phyloP scores from a whole-genome alignment of 257 asterid genomes.

The Salvia rosmarinus region DNA sequence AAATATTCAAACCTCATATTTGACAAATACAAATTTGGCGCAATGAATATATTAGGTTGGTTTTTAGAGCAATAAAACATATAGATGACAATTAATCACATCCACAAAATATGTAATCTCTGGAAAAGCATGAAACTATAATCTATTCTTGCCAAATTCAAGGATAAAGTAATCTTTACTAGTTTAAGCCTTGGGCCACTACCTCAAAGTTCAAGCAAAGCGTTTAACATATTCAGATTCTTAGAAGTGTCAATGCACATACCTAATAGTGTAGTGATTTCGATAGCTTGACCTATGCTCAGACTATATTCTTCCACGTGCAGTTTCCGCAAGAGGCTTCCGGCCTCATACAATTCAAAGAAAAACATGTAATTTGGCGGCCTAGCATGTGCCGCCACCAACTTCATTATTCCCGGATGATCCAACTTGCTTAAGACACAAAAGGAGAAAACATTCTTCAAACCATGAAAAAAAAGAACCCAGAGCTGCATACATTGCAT shows the following conservation, averaged over 20 bases:
- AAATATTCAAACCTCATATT: too few species aligned
- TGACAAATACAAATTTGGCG: background rate
- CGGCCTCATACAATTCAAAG: slow-evolving; percentile 72
- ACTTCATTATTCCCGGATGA: slow-evolving; percentile 78
- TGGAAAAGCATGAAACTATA: background rate
- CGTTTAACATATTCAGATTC: slow-evolving; percentile 16
- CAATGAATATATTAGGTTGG: slow-evolving; percentile 2
- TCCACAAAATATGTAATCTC: slow-evolving; percentile 1
- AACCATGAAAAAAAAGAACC: too few species aligned
- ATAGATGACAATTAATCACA: background rate
- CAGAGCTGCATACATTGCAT: too few species aligned
- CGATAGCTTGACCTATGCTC: slow-evolving; percentile 54
- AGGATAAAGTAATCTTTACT: slow-evolving; percentile 10
- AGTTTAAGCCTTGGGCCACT: background rate
- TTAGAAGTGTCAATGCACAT: slow-evolving; percentile 13
- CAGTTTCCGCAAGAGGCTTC: slow-evolving; percentile 73
- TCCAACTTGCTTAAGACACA: slow-evolving; percentile 71
- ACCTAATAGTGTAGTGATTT: slow-evolving; percentile 66
- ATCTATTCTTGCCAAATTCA: slow-evolving; percentile 10
- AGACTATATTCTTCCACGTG: slow-evolving; percentile 85
- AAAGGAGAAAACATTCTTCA: slow-evolving; percentile 13
- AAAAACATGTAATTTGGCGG: slow-evolving; percentile 92
- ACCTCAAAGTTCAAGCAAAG: slow-evolving; percentile 11
- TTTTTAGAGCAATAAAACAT: background rate
- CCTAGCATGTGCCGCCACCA: slow-evolving; percentile 85